Percentiles rank a stretch among this genome's conserved stretches.
phyloP scores from a whole-genome alignment of 2,329 filamentous ascomycete species.

The Colletotrichum zoysiae region DNA sequence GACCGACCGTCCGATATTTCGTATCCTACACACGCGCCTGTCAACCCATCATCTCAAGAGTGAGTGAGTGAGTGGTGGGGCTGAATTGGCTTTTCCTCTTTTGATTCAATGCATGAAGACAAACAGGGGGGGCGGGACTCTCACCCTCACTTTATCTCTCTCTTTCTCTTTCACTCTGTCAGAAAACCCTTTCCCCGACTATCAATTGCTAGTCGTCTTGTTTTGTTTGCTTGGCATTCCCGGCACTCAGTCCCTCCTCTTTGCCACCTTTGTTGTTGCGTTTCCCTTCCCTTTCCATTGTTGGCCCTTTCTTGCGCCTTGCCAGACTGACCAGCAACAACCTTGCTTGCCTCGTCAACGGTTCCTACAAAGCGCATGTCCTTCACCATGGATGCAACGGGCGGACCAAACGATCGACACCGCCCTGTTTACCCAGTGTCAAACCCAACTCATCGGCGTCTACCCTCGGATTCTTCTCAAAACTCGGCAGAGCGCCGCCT shows the following conservation, averaged over 20 bases:
- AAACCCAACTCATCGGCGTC: not conserved
- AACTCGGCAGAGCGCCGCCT: not conserved
- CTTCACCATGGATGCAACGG: not conserved
- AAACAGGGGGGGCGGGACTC: not conserved
- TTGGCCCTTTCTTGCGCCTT: not conserved
- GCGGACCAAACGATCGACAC: slow-evolving; percentile 1
- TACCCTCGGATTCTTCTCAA: not conserved
- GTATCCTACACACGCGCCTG: not conserved
- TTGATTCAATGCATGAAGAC: not conserved
- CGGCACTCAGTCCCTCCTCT: not conserved
- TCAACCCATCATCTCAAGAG: not conserved
- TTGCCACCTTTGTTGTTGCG: slow-evolving; percentile 11
- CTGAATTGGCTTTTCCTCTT: not conserved
- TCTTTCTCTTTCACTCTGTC: too few species aligned
- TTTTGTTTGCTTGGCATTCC: slow-evolving; percentile 17
- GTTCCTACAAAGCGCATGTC: not conserved
- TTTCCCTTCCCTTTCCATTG: slow-evolving; percentile 14
- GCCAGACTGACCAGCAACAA: not conserved
- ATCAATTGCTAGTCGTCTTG: not conserved
- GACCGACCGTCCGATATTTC: not conserved
- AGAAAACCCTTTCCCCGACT: not conserved
- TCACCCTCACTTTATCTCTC: too few species aligned
- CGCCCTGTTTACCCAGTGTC: not conserved
- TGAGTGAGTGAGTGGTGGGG: too few species aligned
- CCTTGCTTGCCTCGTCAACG: slow-evolving; percentile 1